Base-by-base conservation (phyloP, 1,284 basidiomycete species). In the Rhodotorula mucilaginosa region DNA sequence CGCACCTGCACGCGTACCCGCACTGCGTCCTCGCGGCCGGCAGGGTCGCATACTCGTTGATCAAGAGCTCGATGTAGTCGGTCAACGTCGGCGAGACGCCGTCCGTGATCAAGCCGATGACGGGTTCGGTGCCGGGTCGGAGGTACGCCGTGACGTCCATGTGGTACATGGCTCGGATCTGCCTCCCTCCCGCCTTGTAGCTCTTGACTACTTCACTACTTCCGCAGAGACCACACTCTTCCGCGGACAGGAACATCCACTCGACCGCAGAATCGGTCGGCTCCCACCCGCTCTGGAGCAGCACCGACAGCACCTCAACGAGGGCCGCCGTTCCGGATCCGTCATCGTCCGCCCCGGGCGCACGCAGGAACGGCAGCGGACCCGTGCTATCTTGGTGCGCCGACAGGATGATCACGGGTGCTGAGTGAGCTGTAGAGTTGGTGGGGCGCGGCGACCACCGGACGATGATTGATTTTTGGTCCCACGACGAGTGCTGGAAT, bases 341-440 rank as follows among this genome's bases (percentile, higher is more conserved):
- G 80, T 98, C 96, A 77, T 93, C 92, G 83, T 88, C 87, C 49
- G 87, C 86, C 13, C 89, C 91, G 18, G 94, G 93, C 29, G 93
- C 92, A 68, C 90, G 87, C 44, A 92, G 83, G 85, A 94, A 95
- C 12, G 92, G 93, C 87, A 78, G 64, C 19, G 73, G 65, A 82
- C 93, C 93, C 34, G 90, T 91, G 70, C 89, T 91, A 79, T 98
- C 96, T 81, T 93, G 93, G 81, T 98, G 96, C 58, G 94, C 93
- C 49, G 89, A 88, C 29, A 61, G 44, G 34, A 89, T 86, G 15
- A 85, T 84, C 26, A 72, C 67, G 68, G 64, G 76, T 60, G 73
- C 70, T 2, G 52, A 21, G 10, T 54, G 46, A 6, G 10, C 19
- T 2, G 54, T 29, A 16, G 54, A 21, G 51, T 23, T 13, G 5